Conservation (phyloP, 2,329 filamentous ascomycete species). For the Fonsecaea pedrosoi region DNA sequence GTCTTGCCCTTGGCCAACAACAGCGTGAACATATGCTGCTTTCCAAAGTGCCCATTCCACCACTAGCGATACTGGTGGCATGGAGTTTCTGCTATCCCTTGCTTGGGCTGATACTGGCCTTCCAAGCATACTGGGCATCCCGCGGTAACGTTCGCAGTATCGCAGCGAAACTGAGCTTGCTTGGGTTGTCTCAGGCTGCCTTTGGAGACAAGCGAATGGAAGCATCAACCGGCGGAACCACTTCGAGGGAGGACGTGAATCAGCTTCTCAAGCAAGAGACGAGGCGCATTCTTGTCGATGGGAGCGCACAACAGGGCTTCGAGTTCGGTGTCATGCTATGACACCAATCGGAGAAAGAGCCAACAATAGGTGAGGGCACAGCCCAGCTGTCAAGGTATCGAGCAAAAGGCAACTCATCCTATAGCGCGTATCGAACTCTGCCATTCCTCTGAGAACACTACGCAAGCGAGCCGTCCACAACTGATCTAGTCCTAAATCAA, state of each 20-base stretch:
- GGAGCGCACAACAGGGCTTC: slow-evolving; percentile 15
- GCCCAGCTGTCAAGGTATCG: not conserved
- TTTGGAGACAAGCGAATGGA: slow-evolving; percentile 23
- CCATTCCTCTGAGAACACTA: not conserved
- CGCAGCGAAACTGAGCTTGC: slow-evolving; percentile 26
- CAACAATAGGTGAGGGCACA: not conserved
- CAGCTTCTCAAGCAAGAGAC: slow-evolving; percentile 12
- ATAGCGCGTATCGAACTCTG: not conserved
- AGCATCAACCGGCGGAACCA: slow-evolving; percentile 1
- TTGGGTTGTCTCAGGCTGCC: slow-evolving; percentile 26
- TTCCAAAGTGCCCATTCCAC: slow-evolving; percentile 25
- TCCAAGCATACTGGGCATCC: slow-evolving; percentile 23
- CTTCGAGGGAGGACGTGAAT: slow-evolving; percentile 4
- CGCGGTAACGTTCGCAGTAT: slow-evolving; percentile 22
- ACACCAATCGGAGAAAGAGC: not conserved
- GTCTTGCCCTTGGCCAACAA: slow-evolving; percentile 21
- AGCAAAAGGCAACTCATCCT: not conserved
- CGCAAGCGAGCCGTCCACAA: not conserved
- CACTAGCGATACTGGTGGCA: slow-evolving; percentile 22
- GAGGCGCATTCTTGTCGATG: slow-evolving; percentile 19
- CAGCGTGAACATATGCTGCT: slow-evolving; percentile 24
- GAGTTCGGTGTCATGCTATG: slow-evolving; percentile 25
- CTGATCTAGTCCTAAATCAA: not conserved
- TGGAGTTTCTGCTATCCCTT: slow-evolving; percentile 26
- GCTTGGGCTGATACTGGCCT: slow-evolving; percentile 23